These are phyloP conservation scores for Astrothelium macrocarpum DNA, from an alignment of 495 filamentous ascomycete species.

Conservation along the genomic window DNA sequence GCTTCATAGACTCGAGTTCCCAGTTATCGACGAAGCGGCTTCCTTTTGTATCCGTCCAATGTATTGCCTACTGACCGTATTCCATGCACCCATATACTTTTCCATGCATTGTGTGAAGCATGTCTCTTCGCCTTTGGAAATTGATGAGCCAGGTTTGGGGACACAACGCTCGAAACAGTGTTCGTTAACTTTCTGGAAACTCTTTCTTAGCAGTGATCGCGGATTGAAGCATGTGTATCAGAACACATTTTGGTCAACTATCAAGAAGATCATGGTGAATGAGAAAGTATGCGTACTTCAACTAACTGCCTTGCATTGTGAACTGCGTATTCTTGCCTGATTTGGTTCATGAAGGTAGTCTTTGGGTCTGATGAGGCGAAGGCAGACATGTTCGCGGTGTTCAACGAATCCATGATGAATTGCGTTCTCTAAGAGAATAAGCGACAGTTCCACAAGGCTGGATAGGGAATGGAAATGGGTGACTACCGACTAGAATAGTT, in stretches of 20 bases:
- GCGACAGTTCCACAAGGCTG: too few species aligned
- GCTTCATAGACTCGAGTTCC: not conserved
- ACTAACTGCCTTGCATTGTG: constrained; percentile 66
- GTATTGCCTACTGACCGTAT: constrained; percentile 68
- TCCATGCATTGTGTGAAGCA: constrained; percentile 90
- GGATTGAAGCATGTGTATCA: too few species aligned
- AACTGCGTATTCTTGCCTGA: constrained; percentile 64
- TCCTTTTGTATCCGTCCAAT: constrained; percentile 56
- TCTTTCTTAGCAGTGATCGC: too few species aligned
- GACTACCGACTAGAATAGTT: not conserved
- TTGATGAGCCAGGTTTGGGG: constrained; percentile 66
- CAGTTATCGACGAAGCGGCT: not conserved
- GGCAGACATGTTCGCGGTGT: constrained; percentile 4
- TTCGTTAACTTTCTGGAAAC: constrained; percentile 92
- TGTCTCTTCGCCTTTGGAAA: constrained; percentile 60
- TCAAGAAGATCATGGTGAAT: too few species aligned
- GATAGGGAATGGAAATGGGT: not conserved
- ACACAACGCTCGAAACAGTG: constrained; percentile 94
- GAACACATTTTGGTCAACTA: too few species aligned
- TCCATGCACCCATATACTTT: constrained; percentile 95
- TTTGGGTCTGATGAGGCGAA: constrained; percentile 12
- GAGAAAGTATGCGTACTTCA: constrained; percentile 60
- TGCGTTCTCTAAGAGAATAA: too few species aligned
- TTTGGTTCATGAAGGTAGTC: constrained; percentile 51
- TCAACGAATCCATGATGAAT: constrained; percentile 5